Base-by-base conservation (phyloP, 306 rosid genomes). In the Astragalus membranaceus region DNA sequence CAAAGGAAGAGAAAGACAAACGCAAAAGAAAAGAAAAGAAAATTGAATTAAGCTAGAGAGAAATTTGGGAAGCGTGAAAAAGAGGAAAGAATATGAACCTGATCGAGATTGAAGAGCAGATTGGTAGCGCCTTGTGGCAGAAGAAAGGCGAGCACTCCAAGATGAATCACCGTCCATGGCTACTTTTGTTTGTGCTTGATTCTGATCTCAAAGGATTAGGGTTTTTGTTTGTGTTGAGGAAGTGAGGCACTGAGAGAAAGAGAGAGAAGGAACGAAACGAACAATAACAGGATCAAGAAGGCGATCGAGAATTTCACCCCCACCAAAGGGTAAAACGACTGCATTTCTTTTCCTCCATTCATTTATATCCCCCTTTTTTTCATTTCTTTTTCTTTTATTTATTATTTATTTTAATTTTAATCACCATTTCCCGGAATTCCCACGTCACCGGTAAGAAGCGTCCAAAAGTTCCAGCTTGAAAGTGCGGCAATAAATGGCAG, bases 101-200 rank as follows among this genome's bases (percentile, higher is more conserved):
- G 96, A 87, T 83, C 95, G 91, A 49, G 94, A 89, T 57, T 84
- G 95, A 78, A 92, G 87, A 74, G 94, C 89, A 7, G 88, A 82
- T 57, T 87, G 90, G 42, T 84, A 92, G 26, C 92, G 87, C 83
- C 71, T 83, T 0, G 98, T 84, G 17, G 90, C 90, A 64, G 88
- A 84, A 44, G 96, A 89, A 44, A 87, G 90, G 67, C 94, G 96
- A 72, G 90, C 85, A 68, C 76, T 76, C 96, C 96, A 92, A 4
- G 98, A 81, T 53, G 96, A 86, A 83, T 85, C 94, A 78, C 77
- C 80, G 48, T 92, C 98, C 98, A 92, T 92, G 67, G 75, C 78
- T 73, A 20, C n/a, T 69, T 12, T 8, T 50, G 5, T 47, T 3
- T 12, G 9, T 10, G 67, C 1, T 42, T 14, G 67, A 68, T 65